Conservation (phyloP, 2,329 filamentous ascomycete genomes). For the Cordyceps cateniannulata region DNA sequence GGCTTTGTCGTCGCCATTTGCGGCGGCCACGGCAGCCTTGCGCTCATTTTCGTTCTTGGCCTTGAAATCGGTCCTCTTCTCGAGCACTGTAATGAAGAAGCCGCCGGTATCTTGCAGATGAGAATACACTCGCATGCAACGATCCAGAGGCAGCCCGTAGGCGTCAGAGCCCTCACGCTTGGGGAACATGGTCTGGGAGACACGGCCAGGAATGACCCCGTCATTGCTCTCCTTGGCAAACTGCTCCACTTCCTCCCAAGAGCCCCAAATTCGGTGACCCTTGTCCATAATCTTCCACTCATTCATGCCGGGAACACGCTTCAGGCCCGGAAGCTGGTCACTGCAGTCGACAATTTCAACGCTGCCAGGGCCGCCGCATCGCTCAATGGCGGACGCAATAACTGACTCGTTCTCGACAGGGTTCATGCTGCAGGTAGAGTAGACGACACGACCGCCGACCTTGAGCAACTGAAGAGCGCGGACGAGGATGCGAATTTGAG, state of each 20-base stretch:
- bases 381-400: constrained; percentile 77
- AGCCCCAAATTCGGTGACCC: constrained; percentile 68
- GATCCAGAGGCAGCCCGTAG: constrained; percentile 69
- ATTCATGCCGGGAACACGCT: constrained; percentile 69
- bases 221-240: constrained; percentile 53
- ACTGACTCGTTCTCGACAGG: constrained; percentile 96
- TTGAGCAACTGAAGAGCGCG: constrained; percentile 94
- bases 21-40: constrained; percentile 24
- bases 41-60: constrained; percentile 61
- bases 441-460: constrained; percentile 87
- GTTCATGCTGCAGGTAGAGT: constrained; percentile 99
- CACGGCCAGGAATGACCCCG: constrained; percentile 53
- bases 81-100: constrained; percentile 93
- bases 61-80: constrained; percentile 84
- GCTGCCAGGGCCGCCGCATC: constrained; percentile 77
- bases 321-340: constrained; percentile 67
- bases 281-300: constrained; percentile 92
- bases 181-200: constrained; percentile 82
- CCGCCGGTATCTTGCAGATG: constrained; percentile 94
- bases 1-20: constrained; percentile 16
- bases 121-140: constrained; percentile 90
- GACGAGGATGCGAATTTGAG: constrained; percentile 84
- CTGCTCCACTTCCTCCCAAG: constrained; percentile 74
- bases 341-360: constrained; percentile 82
- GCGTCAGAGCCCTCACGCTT: constrained; percentile 45